These are phyloP conservation scores for Malus orientalis DNA, from an alignment of 306 rosid genomes.

Conservation along the genomic window DNA sequence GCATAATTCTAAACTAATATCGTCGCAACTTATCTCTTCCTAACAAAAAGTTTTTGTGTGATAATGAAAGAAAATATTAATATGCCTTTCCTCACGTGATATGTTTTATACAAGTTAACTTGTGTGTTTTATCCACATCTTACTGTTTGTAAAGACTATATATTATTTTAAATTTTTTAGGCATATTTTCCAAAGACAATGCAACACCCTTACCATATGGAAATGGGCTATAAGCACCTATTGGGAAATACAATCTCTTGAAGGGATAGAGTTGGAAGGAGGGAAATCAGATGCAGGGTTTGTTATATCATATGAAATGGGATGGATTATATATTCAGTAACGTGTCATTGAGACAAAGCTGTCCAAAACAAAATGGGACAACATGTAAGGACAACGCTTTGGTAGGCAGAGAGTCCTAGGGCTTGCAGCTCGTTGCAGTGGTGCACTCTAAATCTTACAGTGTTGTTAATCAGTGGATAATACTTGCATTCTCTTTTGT, in stretches of 20 bases:
- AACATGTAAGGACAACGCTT: conserved; percentile 13
- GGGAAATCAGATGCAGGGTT: not conserved
- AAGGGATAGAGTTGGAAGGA: conserved; percentile 11
- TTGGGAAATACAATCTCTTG: conserved; percentile 24
- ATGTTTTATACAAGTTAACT: not conserved
- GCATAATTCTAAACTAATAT: too few relatives aligned
- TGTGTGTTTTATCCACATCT: not conserved
- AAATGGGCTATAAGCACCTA: not conserved
- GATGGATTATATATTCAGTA: not conserved
- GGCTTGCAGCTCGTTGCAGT: not conserved
- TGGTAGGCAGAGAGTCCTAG: not conserved
- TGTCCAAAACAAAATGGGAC: conserved; percentile 21
- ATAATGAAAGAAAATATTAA: too few relatives aligned
- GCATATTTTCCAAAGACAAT: conserved; percentile 16
- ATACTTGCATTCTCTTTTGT: too few relatives aligned
- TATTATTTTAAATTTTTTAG: not conserved
- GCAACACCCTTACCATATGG: not conserved
- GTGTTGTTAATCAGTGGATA: not conserved
- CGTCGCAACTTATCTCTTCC: too few relatives aligned
- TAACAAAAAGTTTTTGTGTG: too few relatives aligned
- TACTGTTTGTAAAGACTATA: not conserved
- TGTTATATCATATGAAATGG: not conserved
- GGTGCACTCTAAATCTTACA: not conserved
- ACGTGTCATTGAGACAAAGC: conserved; percentile 19
- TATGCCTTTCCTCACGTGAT: too few relatives aligned